Evolutionary conservation across 2,329 filamentous ascomycete genomes (phyloP).

Genomic region (Beauveria caledonica): DNA sequence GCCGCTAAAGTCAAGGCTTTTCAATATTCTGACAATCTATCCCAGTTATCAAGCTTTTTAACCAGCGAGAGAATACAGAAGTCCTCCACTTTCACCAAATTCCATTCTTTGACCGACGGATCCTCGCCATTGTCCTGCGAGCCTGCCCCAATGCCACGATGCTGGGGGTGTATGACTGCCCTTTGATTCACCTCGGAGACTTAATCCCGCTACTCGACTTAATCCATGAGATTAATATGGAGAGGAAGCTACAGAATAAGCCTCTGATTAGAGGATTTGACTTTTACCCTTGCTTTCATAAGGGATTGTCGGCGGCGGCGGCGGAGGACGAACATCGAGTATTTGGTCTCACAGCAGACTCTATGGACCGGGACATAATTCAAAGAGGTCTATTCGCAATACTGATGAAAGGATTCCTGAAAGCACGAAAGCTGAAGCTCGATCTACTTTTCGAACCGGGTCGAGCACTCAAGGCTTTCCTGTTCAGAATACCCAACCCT

Average conservation of each 20-base stretch:
- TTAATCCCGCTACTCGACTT: slow-evolving; percentile 26
- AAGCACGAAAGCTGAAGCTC: slow-evolving; percentile 23
- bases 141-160: slow-evolving; percentile 23
- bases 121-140: slow-evolving; percentile 28
- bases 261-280: slow-evolving; percentile 22
- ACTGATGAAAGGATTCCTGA: slow-evolving; percentile 27
- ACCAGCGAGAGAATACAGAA: slow-evolving; percentile 13
- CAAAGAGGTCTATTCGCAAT: slow-evolving; percentile 27
- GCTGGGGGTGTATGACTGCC: slow-evolving; percentile 30
- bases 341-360: slow-evolving; percentile 25
- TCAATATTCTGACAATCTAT: not conserved
- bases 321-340: slow-evolving; percentile 11
- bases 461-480: slow-evolving; percentile 23
- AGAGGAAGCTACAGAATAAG: slow-evolving; percentile 12
- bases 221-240: slow-evolving; percentile 27
- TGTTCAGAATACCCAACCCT: slow-evolving; percentile 22
- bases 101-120: slow-evolving; percentile 24
- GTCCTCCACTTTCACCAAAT: slow-evolving; percentile 24
- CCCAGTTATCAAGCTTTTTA: slow-evolving; percentile 19
- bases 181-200: slow-evolving; percentile 29
- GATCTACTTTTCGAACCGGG: slow-evolving; percentile 22
- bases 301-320: slow-evolving; percentile 18
- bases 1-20: too few relatives aligned
- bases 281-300: slow-evolving; percentile 26
- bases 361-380: slow-evolving; percentile 17